phyloP scores from a whole-genome alignment of 1,139 yeast species.

The Magnusiomyces paraingens region DNA sequence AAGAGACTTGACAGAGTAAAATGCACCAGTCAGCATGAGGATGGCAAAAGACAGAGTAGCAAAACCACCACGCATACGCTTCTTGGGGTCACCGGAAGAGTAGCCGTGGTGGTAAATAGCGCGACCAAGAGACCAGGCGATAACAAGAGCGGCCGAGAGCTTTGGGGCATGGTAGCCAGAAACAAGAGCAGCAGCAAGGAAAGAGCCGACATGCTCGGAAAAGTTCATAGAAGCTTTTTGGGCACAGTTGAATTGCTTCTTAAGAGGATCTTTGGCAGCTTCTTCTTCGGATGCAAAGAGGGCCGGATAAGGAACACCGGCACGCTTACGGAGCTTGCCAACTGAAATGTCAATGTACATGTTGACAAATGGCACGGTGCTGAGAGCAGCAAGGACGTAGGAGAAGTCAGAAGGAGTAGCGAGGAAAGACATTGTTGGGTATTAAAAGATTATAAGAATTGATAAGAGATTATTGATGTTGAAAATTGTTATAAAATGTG shows the following conservation, averaged over 20 bases:
- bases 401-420: conserved; percentile 16
- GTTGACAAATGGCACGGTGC: conserved; percentile 15
- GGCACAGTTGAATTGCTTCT: conserved; percentile 18
- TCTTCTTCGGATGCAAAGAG: conserved; percentile 18
- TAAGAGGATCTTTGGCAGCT: conserved; percentile 16
- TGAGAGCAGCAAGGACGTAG: conserved; percentile 16
- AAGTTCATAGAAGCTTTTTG: conserved; percentile 20
- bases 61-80: conserved; percentile 8
- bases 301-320: conserved; percentile 15
- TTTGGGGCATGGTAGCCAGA: conserved; percentile 16
- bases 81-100: conserved; percentile 18
- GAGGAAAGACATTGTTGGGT: conserved; percentile 6
- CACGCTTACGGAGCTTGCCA: conserved; percentile 10
- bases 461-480: no score
- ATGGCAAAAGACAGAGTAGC: neutral
- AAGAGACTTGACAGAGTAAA: neutral
- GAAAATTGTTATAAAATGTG: no score
- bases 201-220: conserved; percentile 16
- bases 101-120: conserved; percentile 18
- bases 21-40: neutral
- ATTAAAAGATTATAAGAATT: no score
- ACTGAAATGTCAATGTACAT: conserved; percentile 15
- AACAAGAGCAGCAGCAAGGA: conserved; percentile 14
- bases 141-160: conserved; percentile 13
- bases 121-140: conserved; percentile 16